Base-by-base conservation (phyloP, 1,284 basidiomycete species). In the Cutaneotrichosporon sp. region DNA sequence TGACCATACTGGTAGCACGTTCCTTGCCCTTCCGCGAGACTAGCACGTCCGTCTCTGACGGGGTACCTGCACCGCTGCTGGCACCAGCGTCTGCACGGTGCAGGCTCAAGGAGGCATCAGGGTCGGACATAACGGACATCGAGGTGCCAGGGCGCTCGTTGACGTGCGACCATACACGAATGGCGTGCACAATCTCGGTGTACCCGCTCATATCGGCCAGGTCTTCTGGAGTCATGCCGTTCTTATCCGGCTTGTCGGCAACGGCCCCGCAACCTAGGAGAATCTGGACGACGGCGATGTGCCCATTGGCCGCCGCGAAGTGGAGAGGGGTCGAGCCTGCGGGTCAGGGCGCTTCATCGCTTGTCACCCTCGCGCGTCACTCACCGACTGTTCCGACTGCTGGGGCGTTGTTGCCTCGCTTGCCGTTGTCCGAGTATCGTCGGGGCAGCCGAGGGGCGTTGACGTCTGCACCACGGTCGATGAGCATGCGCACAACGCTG, bases 251-350 rank as follows among this genome's bases (percentile, higher is more conserved):
- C 62, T 87, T 86, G 75, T 88, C 84, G 26, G 91, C 86, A 64
- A 87, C 84, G 5, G 93, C 93, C 42, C 92, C 92, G 69, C 87
- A 87, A 11, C 87, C 85, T 34, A 97, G 86, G 50, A 97, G 86
- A 34, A 89, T 86, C 65, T 84, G 85, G 50, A 92, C 86, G 70
- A 92, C 86, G 21, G 84, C 79, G 36, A 86, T 86, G 79, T 97
- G 91, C 5, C 92, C 92, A 69, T 95, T 93, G 26, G 93, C 92
- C 32, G 92, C 89, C 7, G 93, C 93, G 76, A 96, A 97, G 75
- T 97, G 93, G n/a, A 97, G 86, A 0, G 93, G 90, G 0, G 92
- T 95, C 1, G 91, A 91, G 21, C 92, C 92, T 80, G 74, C 21
- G n/a, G 51, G 57, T 65, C 57, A 58, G 51, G 21, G 57, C n/a